Evolutionary conservation across 2,329 filamentous ascomycete genomes (phyloP), one percentile per base, ranked within the genome.

Genomic region (Aspergillus sp.): DNA sequence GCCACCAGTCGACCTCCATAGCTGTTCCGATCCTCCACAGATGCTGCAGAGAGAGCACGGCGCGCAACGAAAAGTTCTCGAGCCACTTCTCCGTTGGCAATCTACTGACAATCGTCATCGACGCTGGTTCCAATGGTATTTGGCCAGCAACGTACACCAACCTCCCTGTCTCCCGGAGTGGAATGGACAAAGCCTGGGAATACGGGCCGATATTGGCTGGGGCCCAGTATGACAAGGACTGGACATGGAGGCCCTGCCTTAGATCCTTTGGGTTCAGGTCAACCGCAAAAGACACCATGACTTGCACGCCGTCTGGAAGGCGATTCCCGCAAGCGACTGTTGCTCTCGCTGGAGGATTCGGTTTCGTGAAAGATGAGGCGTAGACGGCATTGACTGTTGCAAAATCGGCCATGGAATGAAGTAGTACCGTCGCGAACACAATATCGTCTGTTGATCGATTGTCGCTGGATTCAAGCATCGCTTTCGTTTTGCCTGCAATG

Each of bases 191-290:
- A 3, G 86, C 86, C 63, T 98, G 91, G 35, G 88, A 95, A 59
- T 96, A 96, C 0, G 91, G 91, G 0, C 91, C 91, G 33, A 98
- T 96, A 52, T 96, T 96, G 13, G 91, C 89, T 0, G 91, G 91
- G 0, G 91, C 91, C 91, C 91, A 98, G 67, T 96, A 96, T 8
- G 86, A 93, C 24, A 84, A 71, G 3, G 83, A 88, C 60, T 96
- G 91, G 4, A 98, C 88, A 56, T 98, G 91, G 1, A 96, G 71
- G 0, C 60, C 82, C 36, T 63, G 55, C 19, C 67, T 58, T 24
- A 37, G 33, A 12, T 45, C 43, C 25, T 48, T 49, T 16, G 40
- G 26, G 4, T 53, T 53, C 14, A 58, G 43, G 37, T 69, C 58
- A n/a, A 70, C 48, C 8, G 68, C 55, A 17, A 72, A 55, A 12